These are phyloP conservation scores for Taphrina sp. DNA, from an alignment of 1,139 yeast species.

Conservation along the genomic window DNA sequence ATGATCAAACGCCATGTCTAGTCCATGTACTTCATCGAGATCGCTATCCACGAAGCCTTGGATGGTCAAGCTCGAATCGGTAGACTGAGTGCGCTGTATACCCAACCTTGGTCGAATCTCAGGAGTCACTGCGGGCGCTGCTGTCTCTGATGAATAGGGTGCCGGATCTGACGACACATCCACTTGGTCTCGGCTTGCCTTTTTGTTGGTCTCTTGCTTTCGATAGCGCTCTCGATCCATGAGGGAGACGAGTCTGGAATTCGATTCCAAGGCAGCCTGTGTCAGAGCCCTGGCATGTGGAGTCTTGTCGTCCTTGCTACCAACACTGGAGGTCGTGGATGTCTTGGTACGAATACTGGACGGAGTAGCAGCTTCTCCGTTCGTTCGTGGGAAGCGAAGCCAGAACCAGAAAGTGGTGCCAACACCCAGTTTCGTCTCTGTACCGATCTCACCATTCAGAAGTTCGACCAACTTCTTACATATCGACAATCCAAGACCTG, in stretches of 20 bases:
- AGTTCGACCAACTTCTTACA: constrained; percentile 44
- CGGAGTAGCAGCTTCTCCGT: neutral
- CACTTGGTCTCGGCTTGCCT: neutral
- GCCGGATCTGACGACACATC: constrained; percentile 19
- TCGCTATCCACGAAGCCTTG: neutral
- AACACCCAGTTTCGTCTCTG: constrained; percentile 53
- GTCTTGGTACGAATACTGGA: no score
- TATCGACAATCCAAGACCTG: constrained; percentile 54
- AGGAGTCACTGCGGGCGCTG: constrained; percentile 7
- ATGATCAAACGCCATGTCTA: neutral
- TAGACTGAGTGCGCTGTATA: constrained; percentile 3
- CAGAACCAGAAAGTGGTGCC: constrained; percentile 55
- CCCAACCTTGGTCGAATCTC: constrained; percentile 2
- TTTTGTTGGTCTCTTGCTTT: neutral
- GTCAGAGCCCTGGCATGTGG: no score
- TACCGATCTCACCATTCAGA: constrained; percentile 58
- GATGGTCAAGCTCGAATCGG: constrained; percentile 5
- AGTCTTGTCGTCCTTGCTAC: neutral
- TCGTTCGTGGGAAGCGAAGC: constrained; percentile 10
- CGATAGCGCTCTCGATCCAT: no score
- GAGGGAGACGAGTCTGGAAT: no score
- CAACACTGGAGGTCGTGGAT: neutral
- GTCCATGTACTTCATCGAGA: neutral
- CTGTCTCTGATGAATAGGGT: no score
- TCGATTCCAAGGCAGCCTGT: neutral